Evolutionary conservation across 2,329 filamentous ascomycete species (phyloP).

Genomic region (Catunica adiposa): DNA sequence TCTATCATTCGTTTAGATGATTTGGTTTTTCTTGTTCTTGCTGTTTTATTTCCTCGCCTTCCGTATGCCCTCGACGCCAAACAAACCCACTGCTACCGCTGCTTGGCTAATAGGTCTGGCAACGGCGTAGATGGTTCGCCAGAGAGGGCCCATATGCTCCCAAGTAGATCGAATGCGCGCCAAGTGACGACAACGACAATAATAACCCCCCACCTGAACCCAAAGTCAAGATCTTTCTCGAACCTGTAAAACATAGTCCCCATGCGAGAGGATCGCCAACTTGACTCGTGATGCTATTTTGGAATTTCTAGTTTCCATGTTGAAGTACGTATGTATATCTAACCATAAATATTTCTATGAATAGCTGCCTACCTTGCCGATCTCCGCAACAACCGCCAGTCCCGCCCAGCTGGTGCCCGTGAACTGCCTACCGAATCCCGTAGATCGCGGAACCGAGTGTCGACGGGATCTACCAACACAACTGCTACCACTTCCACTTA

Average conservation of each 20-base stretch:
- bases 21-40: slow-evolving; percentile 1
- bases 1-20: neutral
- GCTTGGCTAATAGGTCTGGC: neutral
- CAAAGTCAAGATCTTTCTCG: neutral
- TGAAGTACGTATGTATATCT: slow-evolving; percentile 9
- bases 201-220: neutral
- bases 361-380: slow-evolving; percentile 54
- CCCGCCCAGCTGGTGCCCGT: slow-evolving; percentile 54
- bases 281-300: neutral
- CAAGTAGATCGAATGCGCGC: slow-evolving; percentile 1
- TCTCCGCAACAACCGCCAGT: slow-evolving; percentile 49
- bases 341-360: slow-evolving; percentile 13
- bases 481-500: slow-evolving; percentile 7
- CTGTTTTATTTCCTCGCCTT: slow-evolving; percentile 1
- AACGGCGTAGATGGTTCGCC: neutral
- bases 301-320: neutral
- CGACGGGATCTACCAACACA: slow-evolving; percentile 11
- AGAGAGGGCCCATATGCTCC: neutral
- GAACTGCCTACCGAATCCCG: slow-evolving; percentile 21
- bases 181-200: neutral
- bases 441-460: slow-evolving; percentile 17
- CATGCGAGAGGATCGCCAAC: neutral
- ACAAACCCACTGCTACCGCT: too few relatives aligned
- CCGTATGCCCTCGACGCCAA: neutral
- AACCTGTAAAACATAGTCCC: neutral